Evolutionary conservation across 768 basidiomycete genomes (phyloP).

Genomic region (Lactarius vividus): DNA sequence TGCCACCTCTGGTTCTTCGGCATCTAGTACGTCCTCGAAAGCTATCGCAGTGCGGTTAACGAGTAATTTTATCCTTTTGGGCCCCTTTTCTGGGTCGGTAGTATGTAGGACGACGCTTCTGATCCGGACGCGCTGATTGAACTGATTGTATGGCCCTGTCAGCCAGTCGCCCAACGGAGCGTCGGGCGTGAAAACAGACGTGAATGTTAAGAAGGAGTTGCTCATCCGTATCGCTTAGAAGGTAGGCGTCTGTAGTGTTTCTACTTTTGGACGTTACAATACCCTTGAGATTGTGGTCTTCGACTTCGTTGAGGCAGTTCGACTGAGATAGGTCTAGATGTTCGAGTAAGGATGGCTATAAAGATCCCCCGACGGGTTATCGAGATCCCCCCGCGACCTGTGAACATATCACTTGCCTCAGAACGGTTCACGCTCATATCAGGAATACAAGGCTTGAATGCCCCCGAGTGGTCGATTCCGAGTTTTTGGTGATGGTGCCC

Average conservation of each 20-base stretch:
- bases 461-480: background rate
- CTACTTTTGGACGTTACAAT: conserved; percentile 45
- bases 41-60: conserved; percentile 58
- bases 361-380: conserved; percentile 9
- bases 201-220: conserved; percentile 65
- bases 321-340: conserved; percentile 42
- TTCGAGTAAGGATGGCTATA: conserved; percentile 19
- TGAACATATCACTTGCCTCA: conserved; percentile 13
- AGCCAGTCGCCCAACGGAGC: background rate
- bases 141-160: conserved; percentile 39
- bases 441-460: background rate
- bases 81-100: conserved; percentile 43
- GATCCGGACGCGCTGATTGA: conserved; percentile 66
- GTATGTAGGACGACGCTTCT: conserved; percentile 55
- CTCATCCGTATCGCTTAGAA: conserved; percentile 71
- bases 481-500: background rate
- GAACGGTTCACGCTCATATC: conserved; percentile 16
- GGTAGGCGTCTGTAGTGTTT: conserved; percentile 47
- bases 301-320: conserved; percentile 68
- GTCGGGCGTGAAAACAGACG: conserved; percentile 40
- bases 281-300: conserved; percentile 48
- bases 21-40: conserved; percentile 64
- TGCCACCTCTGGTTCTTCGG: conserved; percentile 46
- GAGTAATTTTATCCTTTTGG: conserved; percentile 59
- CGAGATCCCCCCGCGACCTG: background rate